Evolutionary conservation across 1,139 yeast genomes (phyloP), one percentile per base, ranked within the genome.

Genomic region (Blastobotrys buckinghamii): DNA sequence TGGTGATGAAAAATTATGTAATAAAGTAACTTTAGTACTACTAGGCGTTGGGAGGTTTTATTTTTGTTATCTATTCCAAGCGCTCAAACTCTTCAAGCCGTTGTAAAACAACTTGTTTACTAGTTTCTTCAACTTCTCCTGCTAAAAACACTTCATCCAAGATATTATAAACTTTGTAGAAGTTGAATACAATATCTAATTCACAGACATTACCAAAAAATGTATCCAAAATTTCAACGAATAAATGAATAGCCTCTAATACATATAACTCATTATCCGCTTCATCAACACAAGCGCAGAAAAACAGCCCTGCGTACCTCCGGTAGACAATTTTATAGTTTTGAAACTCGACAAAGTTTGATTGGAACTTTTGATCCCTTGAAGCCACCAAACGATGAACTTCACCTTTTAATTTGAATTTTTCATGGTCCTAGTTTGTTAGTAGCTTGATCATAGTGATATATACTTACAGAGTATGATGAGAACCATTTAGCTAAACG

Each of bases 181-280:
- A 92, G 56, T 95, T 95, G 74, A 92, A 92, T 39, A 92, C 94
- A 50, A 92, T 75, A 64, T 92, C 98, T 58, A 92, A 74, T 68
- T 92, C 98, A 69, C 97, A 90, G n/a, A 92, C 98, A 60, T 84
- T 89, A 46, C 79, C 78, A 61, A 92, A 92, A 65, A 84, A 88
- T 6, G 82, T 75, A 64, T 92, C 98, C 52, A 92, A 70, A 10
- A 89, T 79, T 66, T 92, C 97, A 24, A 92, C 97, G 57, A 92
- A 79, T 49, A 90, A 72, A 63, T 92, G 98, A 33, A 92, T 79
- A 30, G 88, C 81, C 56, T 92, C 96, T 50, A 92, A 71, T 62
- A 84, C 85, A 50, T 83, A 79, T 54, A 92, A 74, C 62, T 90
- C 97, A 60, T 83, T 83, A 62, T 89, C 97, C 13, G 70, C 69